Percentiles rank a stretch among this genome's conserved stretches.
Evolutionary conservation across 2,329 filamentous ascomycete species (phyloP).

Genomic region (Ramularia endophylla): DNA sequence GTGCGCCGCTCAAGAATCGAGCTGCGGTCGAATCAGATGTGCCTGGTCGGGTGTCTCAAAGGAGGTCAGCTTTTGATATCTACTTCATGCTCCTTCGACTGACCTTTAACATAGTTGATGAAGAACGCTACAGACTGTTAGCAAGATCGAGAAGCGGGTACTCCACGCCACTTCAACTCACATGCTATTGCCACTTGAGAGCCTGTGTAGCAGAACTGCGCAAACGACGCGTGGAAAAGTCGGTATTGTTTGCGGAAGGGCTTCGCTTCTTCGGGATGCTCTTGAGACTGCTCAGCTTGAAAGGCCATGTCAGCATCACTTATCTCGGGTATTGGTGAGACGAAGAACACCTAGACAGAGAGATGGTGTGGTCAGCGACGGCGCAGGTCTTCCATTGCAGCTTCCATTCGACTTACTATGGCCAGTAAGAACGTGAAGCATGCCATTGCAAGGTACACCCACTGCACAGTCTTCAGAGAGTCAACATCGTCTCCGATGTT

Average conservation of each 20-base stretch:
- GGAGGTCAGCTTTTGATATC: too few relatives aligned
- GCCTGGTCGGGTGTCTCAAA: slow-evolving; percentile 47
- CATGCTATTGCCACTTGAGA: slow-evolving; percentile 54
- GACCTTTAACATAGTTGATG: slow-evolving; percentile 53
- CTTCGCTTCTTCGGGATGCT: slow-evolving; percentile 33
- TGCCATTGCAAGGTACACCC: slow-evolving; percentile 59
- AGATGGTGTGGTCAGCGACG: too few relatives aligned
- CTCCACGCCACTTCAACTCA: neutral
- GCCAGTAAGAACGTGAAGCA: slow-evolving; percentile 54
- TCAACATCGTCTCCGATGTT: slow-evolving; percentile 44
- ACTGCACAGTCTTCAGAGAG: slow-evolving; percentile 56
- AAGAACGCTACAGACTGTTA: slow-evolving; percentile 49
- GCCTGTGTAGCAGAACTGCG: slow-evolving; percentile 76
- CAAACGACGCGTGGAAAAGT: slow-evolving; percentile 68
- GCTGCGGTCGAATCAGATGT: slow-evolving; percentile 54
- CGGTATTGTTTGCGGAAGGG: slow-evolving; percentile 59
- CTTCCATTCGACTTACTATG: too few relatives aligned
- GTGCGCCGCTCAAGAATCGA: slow-evolving; percentile 67
- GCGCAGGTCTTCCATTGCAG: too few relatives aligned
- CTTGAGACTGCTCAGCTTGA: slow-evolving; percentile 36
- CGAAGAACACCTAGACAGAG: slow-evolving; percentile 5
- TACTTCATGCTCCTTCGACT: too few relatives aligned
- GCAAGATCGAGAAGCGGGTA: neutral
- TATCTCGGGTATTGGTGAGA: slow-evolving; percentile 48
- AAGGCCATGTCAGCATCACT: slow-evolving; percentile 58